phyloP scores from a whole-genome alignment of 805 yeast species.

The Myxozyma vanderwaltii region DNA sequence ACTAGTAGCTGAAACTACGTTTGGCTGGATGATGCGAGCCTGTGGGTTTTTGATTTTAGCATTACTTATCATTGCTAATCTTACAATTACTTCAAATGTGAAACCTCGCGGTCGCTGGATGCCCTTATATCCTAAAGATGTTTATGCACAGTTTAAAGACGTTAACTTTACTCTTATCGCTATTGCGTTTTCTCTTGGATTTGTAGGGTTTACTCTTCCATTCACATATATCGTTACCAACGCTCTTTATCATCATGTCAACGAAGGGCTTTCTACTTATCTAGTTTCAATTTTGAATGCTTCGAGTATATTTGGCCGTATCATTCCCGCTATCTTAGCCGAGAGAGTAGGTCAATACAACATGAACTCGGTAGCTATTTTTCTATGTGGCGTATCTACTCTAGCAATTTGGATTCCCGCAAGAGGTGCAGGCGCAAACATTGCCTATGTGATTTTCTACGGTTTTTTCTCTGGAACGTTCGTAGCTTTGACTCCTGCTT shows the following conservation, averaged over 20 bases:
- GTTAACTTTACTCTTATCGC: constrained; percentile 20
- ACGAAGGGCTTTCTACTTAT: constrained; percentile 34
- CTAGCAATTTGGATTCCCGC: constrained; percentile 45
- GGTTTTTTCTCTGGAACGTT: constrained; percentile 44
- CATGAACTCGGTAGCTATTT: constrained; percentile 41
- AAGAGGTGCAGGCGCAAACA: constrained; percentile 37
- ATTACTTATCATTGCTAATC: constrained; percentile 37
- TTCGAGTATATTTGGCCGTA: constrained; percentile 50
- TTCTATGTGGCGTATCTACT: constrained; percentile 39
- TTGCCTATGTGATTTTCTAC: constrained; percentile 39
- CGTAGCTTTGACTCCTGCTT: constrained; percentile 42
- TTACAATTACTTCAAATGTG: constrained; percentile 34
- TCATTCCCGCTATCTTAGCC: constrained; percentile 52
- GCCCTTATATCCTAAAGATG: constrained; percentile 25
- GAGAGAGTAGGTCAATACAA: constrained; percentile 54
- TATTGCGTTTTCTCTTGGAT: constrained; percentile 22
- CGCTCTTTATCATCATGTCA: constrained; percentile 35
- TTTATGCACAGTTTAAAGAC: constrained; percentile 20
- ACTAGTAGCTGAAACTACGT: constrained; percentile 50
- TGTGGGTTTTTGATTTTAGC: constrained; percentile 50
- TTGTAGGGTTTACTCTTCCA: constrained; percentile 35
- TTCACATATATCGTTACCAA: constrained; percentile 42
- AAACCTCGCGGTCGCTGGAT: constrained; percentile 23
- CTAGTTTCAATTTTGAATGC: constrained; percentile 44
- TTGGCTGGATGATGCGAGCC: constrained; percentile 56